A percentile compares a stretch with the other conserved stretches of the same genome.
These are phyloP conservation scores for Citrus mangshanensis DNA, from an alignment of 345 rosid genomes.

Conservation along the genomic window DNA sequence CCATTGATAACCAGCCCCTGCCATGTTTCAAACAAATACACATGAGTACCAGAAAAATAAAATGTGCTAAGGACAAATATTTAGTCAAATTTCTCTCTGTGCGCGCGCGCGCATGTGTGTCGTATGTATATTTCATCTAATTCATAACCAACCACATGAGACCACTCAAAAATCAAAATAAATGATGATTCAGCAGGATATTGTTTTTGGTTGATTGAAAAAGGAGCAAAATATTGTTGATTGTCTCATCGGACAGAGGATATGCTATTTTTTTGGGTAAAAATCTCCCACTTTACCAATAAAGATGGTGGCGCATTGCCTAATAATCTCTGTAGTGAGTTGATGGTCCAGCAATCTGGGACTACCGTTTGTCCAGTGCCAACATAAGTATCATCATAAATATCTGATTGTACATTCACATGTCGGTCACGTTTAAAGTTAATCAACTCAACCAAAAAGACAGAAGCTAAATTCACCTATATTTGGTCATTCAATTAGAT, in stretches of 20 bases:
- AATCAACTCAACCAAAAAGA: not conserved
- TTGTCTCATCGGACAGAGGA: not conserved
- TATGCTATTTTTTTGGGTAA: not conserved
- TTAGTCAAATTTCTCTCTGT: too few relatives aligned
- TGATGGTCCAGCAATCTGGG: not conserved
- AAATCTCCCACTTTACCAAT: not conserved
- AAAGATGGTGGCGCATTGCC: not conserved
- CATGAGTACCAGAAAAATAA: too few relatives aligned
- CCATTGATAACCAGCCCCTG: slow-evolving; percentile 80
- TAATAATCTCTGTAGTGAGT: not conserved
- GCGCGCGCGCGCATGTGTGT: too few relatives aligned
- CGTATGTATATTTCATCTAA: not conserved
- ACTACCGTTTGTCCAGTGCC: not conserved
- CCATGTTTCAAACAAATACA: slow-evolving; percentile 2
- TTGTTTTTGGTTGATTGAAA: not conserved
- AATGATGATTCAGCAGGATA: not conserved
- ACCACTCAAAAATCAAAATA: not conserved
- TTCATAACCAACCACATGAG: not conserved
- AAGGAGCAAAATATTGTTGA: not conserved
- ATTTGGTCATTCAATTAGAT: not conserved
- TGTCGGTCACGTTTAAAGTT: not conserved
- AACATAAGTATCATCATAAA: not conserved
- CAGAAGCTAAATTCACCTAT: not conserved
- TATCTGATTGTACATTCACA: not conserved
- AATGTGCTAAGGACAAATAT: too few relatives aligned